A percentile compares a stretch with the other conserved stretches of the same genome.
These are phyloP conservation scores for Furcasterigmium sp. DNA, from an alignment of 2,329 filamentous ascomycete species.

Conservation along the genomic window DNA sequence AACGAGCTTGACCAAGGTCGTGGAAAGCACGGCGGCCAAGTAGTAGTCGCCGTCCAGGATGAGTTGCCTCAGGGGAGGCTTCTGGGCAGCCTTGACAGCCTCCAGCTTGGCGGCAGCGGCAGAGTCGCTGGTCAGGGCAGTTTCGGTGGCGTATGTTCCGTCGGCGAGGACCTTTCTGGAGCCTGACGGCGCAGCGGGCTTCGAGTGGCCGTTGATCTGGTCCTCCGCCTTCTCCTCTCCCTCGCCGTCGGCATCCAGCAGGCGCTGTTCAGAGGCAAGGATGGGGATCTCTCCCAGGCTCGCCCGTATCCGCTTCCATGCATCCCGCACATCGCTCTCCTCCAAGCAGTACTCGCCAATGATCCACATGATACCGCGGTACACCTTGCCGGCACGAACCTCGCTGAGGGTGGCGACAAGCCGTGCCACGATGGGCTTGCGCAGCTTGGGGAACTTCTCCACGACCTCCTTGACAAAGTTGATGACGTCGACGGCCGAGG, in stretches of 20 bases:
- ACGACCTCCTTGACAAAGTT: constrained; percentile 99
- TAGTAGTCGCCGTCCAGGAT: constrained; percentile 98
- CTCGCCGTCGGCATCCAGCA: constrained; percentile 79
- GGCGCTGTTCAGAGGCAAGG: constrained; percentile 84
- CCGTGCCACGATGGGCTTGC: constrained; percentile 80
- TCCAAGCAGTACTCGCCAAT: constrained; percentile 95
- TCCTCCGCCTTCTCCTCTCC: constrained; percentile 54
- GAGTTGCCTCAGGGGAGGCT: constrained; percentile 88
- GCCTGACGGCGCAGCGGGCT: constrained; percentile 69
- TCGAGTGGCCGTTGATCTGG: constrained; percentile 76
- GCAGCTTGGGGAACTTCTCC: constrained; percentile 90
- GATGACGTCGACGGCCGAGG: constrained; percentile 94
- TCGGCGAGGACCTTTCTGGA: constrained; percentile 91
- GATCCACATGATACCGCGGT: constrained; percentile 94
- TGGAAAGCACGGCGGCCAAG: constrained; percentile 88
- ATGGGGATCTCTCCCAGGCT: constrained; percentile 97
- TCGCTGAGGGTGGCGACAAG: constrained; percentile 87
- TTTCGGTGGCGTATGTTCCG: constrained; percentile 96
- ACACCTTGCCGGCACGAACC: constrained; percentile 94
- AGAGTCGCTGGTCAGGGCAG: constrained; percentile 87
- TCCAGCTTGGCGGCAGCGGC: constrained; percentile 86
- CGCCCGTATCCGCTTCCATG: constrained; percentile 92
- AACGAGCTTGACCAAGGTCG: constrained; percentile 92
- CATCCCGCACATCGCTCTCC: constrained; percentile 88
- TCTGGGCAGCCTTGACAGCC: constrained; percentile 94